phyloP scores from a whole-genome alignment of 1,284 basidiomycete genomes.

The Ceratobasidium sp. region DNA sequence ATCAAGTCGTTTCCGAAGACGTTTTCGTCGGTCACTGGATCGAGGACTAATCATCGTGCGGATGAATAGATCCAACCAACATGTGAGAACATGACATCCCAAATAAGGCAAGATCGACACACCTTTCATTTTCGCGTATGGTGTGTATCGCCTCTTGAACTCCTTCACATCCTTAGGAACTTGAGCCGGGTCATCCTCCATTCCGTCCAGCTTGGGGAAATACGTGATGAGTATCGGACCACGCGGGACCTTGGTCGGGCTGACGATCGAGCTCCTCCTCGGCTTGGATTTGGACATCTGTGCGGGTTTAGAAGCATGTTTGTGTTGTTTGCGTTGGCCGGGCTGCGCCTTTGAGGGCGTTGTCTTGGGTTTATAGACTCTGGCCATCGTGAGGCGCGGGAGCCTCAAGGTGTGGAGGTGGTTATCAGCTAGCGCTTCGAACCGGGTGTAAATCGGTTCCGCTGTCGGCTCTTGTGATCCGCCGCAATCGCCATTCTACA shows the following conservation, averaged over 20 bases:
- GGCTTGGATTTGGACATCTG: constrained; percentile 5
- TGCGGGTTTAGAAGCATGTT: background rate
- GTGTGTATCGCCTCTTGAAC: constrained; percentile 6
- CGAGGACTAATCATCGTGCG: constrained; percentile 2
- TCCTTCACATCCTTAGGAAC: constrained; percentile 1
- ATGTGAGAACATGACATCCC: background rate
- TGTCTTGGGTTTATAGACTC: background rate
- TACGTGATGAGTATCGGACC: constrained; percentile 14
- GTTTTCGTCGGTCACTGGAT: constrained; percentile 7
- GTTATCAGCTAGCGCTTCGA: background rate
- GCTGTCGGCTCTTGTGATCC: too few species aligned
- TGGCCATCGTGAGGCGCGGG: background rate
- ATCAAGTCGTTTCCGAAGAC: background rate
- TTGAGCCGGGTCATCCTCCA: background rate
- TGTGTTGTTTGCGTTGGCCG: background rate
- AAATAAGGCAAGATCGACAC: background rate
- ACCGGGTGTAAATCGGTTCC: constrained; percentile 13
- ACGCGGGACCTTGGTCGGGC: constrained; percentile 4
- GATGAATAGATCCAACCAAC: background rate
- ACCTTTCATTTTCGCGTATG: constrained; percentile 35
- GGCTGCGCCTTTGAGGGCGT: background rate
- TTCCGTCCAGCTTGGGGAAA: constrained; percentile 17
- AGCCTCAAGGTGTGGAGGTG: background rate
- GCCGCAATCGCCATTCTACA: too few species aligned
- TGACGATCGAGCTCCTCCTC: constrained; percentile 6